A percentile compares a stretch with the other conserved stretches of the same genome.
Evolutionary conservation across 352 stramenopile genomes (phyloP).

Genomic region (Phytophthora palmivora): DNA sequence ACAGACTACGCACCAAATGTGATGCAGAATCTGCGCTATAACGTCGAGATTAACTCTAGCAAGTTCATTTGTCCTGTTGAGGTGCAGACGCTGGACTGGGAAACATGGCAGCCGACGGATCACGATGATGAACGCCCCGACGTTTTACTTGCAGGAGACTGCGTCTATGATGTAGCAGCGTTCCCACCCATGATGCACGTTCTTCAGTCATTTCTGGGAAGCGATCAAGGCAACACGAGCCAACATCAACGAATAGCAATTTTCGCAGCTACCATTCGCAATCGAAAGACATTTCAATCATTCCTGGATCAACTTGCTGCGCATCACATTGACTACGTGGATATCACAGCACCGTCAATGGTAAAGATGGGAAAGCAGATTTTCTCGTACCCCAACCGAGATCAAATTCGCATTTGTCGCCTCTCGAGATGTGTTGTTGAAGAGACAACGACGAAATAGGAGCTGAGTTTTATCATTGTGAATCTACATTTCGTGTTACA

Average conservation of each 20-base stretch:
- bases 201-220: constrained; percentile 60
- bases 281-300: constrained; percentile 74
- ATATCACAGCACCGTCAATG: constrained; percentile 62
- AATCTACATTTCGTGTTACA: constrained; percentile 25
- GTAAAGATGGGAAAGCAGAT: constrained; percentile 48
- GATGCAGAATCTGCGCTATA: constrained; percentile 87
- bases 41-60: constrained; percentile 72
- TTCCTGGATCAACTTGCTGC: constrained; percentile 69
- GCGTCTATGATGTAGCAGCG: constrained; percentile 70
- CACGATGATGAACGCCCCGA: constrained; percentile 42
- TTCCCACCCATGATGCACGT: constrained; percentile 72
- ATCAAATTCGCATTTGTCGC: constrained; percentile 75
- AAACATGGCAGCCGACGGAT: constrained; percentile 58
- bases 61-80: constrained; percentile 58
- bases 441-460: constrained; percentile 11
- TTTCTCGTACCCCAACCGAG: constrained; percentile 69
- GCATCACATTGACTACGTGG: constrained; percentile 64
- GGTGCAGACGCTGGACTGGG: constrained; percentile 75
- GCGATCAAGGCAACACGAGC: constrained; percentile 2
- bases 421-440: constrained; percentile 37
- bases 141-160: constrained; percentile 78
- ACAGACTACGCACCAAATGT: constrained; percentile 85
- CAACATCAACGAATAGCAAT: constrained; percentile 53
- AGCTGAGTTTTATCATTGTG: constrained; percentile 7
- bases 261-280: constrained; percentile 82